Evolutionary conservation across 352 stramenopile species (phyloP), one percentile per base, ranked within the genome.

Genomic region (Phytophthora quininea): DNA sequence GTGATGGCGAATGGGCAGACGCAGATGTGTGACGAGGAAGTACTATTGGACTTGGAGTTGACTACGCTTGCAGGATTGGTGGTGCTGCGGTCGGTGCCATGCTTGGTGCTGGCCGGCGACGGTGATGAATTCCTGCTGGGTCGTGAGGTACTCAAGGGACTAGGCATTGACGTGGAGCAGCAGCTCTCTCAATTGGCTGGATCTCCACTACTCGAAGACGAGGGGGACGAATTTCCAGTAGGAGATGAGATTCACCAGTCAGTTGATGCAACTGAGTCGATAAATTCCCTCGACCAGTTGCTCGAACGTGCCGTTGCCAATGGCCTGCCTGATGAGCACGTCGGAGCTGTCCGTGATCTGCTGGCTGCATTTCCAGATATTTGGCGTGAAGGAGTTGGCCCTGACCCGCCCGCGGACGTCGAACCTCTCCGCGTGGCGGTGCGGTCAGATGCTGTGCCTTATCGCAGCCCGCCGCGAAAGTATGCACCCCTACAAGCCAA

Each of bases 111-210:
- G 31, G 15, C 3, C 7, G 19, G 40, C 33, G 30, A 27, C 15
- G 4, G 53, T n/a, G 64, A 63, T 11, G 46, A 58, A 15, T 45
- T 72, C 9, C 30, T 71, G 32, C 64, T 66, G 0, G 45, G 64
- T 0, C 2, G 45, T 51, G 57, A 30, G 4, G 19, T 32, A 0
- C 15, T 64, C 15, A 57, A 50, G 24, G 27, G 8, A 27, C 47
- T 64, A 1, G 47, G 57, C 19, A 64, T 57, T 27, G 47, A 64
- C 8, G 38, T 64, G 24, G 35, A 64, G 2, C 12, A 35, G 4
- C 43, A 56, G 27, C 38, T 64, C 14, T 33, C 47, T 10, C 57
- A 57, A 32, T 33, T 57, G 15, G 57, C 57, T 10, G 50, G 50
- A 3, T 9, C 50, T 4, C 0, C 31, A 47, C 50, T 45, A 2